Evolutionary conservation across 371 early-diverging fungal genomes (phyloP), one percentile per base, ranked within the genome.

Genomic region (Neoconidiobolus thromboides): DNA sequence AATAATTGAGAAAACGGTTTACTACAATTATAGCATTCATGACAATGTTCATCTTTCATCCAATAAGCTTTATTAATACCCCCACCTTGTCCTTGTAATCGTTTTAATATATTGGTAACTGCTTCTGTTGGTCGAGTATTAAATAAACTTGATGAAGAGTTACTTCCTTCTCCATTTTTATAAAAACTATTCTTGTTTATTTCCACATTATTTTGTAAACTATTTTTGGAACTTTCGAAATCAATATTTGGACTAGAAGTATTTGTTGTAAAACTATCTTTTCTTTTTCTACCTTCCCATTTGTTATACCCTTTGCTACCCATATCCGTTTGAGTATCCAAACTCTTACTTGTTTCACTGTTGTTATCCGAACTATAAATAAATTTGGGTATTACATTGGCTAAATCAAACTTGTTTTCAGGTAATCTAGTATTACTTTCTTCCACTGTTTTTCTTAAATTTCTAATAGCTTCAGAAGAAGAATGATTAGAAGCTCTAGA

Each of bases 1-100:
- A 83, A 77, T 0, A 78, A 60, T 10, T 76, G 70, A 41, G 75
- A 76, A 63, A 89, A 89, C 0, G 79, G 76, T 26, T 67, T 66
- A 54, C 78, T 79, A 65, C 90, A 89, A 10, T 82, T 77, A 67
- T 77, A 83, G 66, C 90, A 89, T 61, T 83, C 83, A 63, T 80
- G 79, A 60, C 79, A 79, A 56, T 75, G 71, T 55, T 85, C 89
- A 65, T 88, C 89, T 10, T 79, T 76, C 83, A 87, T 88, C 89
- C 89, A 87, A 61, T 78, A 85, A 39, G 82, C 82, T 60, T 71
- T 78, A 62, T 72, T 79, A 6, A 71, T 62, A 7, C 80, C 80
- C 6, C 80, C 80, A 48, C 80, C 81, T 47, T 79, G 68, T 12
- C 58, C 58, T 38, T 43, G 43, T 6, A 58, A 48, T 37, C 48